Percentiles rank a stretch among this genome's conserved stretches.
Evolutionary conservation across 2,329 filamentous ascomycete genomes (phyloP).

Genomic region (Paecilomyces sp.): DNA sequence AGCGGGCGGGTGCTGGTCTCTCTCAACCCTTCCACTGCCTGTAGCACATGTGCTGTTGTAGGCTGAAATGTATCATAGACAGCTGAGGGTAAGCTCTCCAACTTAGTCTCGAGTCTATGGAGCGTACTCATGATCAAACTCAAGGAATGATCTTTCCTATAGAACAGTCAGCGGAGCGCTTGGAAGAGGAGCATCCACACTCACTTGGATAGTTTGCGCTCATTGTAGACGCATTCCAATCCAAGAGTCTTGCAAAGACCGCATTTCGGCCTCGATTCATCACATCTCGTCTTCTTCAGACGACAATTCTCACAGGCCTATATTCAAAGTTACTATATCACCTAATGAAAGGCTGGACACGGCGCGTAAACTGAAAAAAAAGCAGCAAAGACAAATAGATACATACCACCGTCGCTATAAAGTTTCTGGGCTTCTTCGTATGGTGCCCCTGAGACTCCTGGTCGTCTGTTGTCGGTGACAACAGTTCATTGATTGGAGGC

Average conservation of each 20-base stretch:
- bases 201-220: constrained; percentile 47
- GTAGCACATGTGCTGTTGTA: constrained; percentile 20
- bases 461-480: constrained; percentile 25
- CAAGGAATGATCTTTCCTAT: constrained; percentile 47
- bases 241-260: constrained; percentile 45
- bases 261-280: constrained; percentile 47
- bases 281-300: constrained; percentile 48
- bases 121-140: constrained; percentile 49
- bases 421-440: constrained; percentile 29
- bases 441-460: constrained; percentile 16
- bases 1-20: constrained; percentile 10
- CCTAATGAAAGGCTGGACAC: not conserved
- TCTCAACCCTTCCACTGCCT: constrained; percentile 9
- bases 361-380: not conserved
- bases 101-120: constrained; percentile 45
- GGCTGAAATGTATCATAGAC: constrained; percentile 24
- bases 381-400: not conserved
- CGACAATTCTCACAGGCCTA: constrained; percentile 49
- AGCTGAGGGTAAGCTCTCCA: constrained; percentile 39
- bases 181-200: constrained; percentile 5
- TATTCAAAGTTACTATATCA: not conserved
- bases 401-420: constrained; percentile 32
- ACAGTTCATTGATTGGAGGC: constrained; percentile 25
- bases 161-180: not conserved
- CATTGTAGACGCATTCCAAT: constrained; percentile 46